Base-by-base conservation (phyloP, 495 filamentous ascomycete species). In the Neohortaea acidophila region DNA sequence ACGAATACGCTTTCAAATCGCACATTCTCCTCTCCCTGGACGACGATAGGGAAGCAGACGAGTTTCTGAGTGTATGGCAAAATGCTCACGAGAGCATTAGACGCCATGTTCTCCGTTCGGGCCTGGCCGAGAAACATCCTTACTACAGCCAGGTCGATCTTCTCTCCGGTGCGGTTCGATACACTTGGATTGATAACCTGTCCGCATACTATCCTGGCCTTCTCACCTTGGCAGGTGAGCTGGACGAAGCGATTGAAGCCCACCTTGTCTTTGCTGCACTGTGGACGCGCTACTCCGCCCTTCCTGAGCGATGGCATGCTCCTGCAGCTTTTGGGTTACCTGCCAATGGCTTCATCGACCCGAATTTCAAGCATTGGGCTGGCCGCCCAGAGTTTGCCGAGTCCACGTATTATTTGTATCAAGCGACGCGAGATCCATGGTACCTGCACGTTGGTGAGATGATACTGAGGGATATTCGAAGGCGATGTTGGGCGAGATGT, bases 401-500 rank as follows among this genome's bases (percentile, higher is more conserved):
- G 56, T 91, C 82, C 0, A 94, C 82, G 0, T 97, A 89, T 53
- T 78, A 96, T 55, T 60, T 97, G 10, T 94, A 93, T 51, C 73
- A 77, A 23, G 85, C 86, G 6, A 96, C 91, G n/a, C 70, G 72
- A 40, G 89, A 97, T 56, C 87, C 87, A 0, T 97, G 87, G 85
- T 94, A 92, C 60, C 63, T 96, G 9, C 79, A 94, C 54, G 80
- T 87, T 21, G 89, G 87, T 15, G 91, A 96, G 57, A 96, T 96
- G 89, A 77, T 79, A 0, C 65, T 94, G 41, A 71, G 79, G 27
- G 89, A 97, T 54, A 77, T 97, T 47, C 79, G 81, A 45, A 65
- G 82, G 30, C 71, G 91, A 28, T 97, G 89, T 57, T 92, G 84
- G 82, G 85, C 84, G 2, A 72, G 73, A 36, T 97, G 89, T 52